Base-by-base conservation (phyloP, 2,329 filamentous ascomycete species). In the Endoconidiophora polonica region DNA sequence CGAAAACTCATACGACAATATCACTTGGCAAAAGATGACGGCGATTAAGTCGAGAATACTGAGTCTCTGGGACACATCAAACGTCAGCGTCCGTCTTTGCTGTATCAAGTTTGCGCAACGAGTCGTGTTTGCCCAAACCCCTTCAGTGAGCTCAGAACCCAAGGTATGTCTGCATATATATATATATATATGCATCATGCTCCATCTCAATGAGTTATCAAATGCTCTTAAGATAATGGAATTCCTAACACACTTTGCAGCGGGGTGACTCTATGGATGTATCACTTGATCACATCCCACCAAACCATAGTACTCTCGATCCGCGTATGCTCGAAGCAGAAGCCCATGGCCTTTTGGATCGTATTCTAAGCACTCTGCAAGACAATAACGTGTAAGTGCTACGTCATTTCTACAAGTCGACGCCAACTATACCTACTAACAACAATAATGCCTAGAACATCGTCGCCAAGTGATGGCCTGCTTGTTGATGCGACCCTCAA, bases 61-160 rank as follows among this genome's bases (percentile, higher is more conserved):
- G 54, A 79, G 77, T 53, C 79, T 91, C 59, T 95, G 93, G 90
- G 90, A 95, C 58, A 75, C 71, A 41, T 81, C 85, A 16, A 68
- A 77, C 12, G 73, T 81, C 10, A 82, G 86, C 2, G 77, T 96
- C 55, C 81, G 81, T 58, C 81, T 96, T 63, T 94, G 87, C 70
- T 96, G 91, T 68, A 82, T 96, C 72, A 98, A 98, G 65, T 98
- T 98, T 64, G 82, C 86, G 37, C 90, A 98, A 67, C 80, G 86
- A 55, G 86, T 96, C 42, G 83, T 98, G 42, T 76, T 95, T 56
- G 85, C 87, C 16, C 90, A 98, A 65, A 95, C 86, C 9, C 79
- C 81, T n/a, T 86, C 86, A 44, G 68, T 81, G 52, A 83, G 85
- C 57, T 72, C 78, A 50, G 90, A 96, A 61, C 83, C 84, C 57